Evolutionary conservation across 345 rosid species (phyloP), one percentile per base, ranked within the genome.

Genomic region (Gossypium ekmanianum): DNA sequence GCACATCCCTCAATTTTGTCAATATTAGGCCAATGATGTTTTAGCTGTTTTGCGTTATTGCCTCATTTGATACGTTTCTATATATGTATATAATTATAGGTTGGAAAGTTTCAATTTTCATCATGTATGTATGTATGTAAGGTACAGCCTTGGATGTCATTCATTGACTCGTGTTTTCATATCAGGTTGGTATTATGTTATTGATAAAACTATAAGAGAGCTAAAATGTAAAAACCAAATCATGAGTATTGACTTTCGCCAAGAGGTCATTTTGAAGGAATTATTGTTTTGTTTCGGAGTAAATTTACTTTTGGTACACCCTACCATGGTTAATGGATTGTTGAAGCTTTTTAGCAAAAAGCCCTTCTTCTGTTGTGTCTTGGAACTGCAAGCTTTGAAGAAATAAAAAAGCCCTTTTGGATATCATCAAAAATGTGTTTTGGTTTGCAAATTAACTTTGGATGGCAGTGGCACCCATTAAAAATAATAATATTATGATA

Each of bases 1-100:
- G 10, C 43, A 41, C 72, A 54, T 47, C 66, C 61, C 73, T 71
- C 61, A 83, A 80, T 74, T 78, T 80, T 80, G 84, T 76, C 74
- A 45, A 61, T 78, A 78, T 58, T 80, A 78, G 82, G 80, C 78
- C 59, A 63, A 27, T 78, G 76, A 52, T 73, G 51, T 17, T 61
- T 34, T 76, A 68, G 77, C 76, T 76, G 75, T 68, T 67, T 41
- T 47, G 73, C 76, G 73, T 64, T 52, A 57, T 80, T 76, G 61
- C 57, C 52, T 52, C 17, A 3, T 41, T 43, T 24, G 10, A 26
- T 54, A 55, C 59, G 24, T 69, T 27, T 18, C 2, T 70, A 24
- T 77, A 75, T 81, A 71, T 11, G 69, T 77, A 54, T 54, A 56
- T 6, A 18, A 48, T 10, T 48, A 48, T 14, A 48, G 52, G 52